These are phyloP conservation scores for Hydnomerulius pinastri DNA, from an alignment of 768 basidiomycete species.

Conservation along the genomic window DNA sequence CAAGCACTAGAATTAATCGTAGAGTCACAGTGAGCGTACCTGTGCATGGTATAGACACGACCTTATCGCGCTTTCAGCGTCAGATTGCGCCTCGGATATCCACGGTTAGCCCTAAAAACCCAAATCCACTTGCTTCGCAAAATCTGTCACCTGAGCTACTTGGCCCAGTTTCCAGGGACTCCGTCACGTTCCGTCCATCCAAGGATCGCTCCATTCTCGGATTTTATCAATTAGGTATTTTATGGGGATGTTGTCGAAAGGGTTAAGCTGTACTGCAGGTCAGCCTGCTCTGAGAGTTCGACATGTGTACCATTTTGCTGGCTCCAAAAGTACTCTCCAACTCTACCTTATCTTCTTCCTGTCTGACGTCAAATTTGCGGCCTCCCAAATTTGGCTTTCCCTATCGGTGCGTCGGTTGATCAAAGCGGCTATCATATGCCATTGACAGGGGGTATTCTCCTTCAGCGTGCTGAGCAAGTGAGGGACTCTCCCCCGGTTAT, in stretches of 20 bases:
- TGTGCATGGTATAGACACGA: not conserved
- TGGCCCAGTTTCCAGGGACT: conserved; percentile 23
- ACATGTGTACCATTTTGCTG: not conserved
- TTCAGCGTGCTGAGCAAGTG: not conserved
- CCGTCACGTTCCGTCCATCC: conserved; percentile 20
- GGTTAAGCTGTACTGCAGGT: too few species aligned
- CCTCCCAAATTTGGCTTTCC: conserved; percentile 3
- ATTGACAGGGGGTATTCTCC: not conserved
- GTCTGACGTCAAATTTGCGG: conserved; percentile 11
- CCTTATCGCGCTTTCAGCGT: not conserved
- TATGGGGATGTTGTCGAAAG: conserved; percentile 23
- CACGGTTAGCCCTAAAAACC: conserved; percentile 1
- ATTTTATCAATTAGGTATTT: conserved; percentile 20
- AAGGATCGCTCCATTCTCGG: conserved; percentile 29
- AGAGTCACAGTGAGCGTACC: not conserved
- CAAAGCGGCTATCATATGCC: conserved; percentile 15
- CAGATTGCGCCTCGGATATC: conserved; percentile 4
- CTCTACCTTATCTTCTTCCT: not conserved
- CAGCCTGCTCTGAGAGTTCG: too few species aligned
- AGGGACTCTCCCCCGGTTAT: too few species aligned
- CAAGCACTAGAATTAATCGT: not conserved
- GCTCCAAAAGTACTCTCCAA: not conserved
- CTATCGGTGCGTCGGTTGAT: conserved; percentile 12
- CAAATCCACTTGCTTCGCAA: conserved; percentile 4
- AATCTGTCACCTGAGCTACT: conserved; percentile 19